Conservation (phyloP, 106 monocot genomes). For the Platanthera guangdongensis region DNA sequence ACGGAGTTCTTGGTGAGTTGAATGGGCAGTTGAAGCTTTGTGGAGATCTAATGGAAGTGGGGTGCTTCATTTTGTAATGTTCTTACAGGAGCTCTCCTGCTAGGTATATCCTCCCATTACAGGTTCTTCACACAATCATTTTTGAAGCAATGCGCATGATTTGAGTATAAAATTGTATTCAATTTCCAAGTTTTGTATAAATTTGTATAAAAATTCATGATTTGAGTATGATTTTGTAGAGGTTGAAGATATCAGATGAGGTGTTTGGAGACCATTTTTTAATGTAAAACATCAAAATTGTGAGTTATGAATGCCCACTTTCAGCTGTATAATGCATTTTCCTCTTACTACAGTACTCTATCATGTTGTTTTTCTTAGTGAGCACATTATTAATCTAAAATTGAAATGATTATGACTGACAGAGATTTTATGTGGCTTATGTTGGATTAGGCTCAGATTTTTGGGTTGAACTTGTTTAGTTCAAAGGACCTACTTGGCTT, state of each 20-base stretch:
- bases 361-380: no score
- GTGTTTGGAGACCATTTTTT: neutral
- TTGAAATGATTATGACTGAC: no score
- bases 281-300: no score
- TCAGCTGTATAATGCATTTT: neutral
- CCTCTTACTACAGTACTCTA: no score
- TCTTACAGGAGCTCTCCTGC: neutral
- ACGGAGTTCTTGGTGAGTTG: slow-evolving; percentile 26
- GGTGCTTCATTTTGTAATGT: neutral
- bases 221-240: neutral
- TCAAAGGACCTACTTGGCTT: no score
- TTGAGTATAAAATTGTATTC: neutral
- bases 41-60: slow-evolving; percentile 7
- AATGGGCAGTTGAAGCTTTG: slow-evolving; percentile 32
- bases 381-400: no score
- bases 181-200: neutral
- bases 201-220: neutral
- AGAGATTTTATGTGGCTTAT: no score
- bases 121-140: neutral
- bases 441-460: no score
- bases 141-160: neutral
- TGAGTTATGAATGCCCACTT: neutral
- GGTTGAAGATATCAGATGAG: neutral
- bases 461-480: no score
- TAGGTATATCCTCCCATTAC: neutral